phyloP scores from a whole-genome alignment of 768 basidiomycete genomes.

The Gloeopeniophorella convolvens region DNA sequence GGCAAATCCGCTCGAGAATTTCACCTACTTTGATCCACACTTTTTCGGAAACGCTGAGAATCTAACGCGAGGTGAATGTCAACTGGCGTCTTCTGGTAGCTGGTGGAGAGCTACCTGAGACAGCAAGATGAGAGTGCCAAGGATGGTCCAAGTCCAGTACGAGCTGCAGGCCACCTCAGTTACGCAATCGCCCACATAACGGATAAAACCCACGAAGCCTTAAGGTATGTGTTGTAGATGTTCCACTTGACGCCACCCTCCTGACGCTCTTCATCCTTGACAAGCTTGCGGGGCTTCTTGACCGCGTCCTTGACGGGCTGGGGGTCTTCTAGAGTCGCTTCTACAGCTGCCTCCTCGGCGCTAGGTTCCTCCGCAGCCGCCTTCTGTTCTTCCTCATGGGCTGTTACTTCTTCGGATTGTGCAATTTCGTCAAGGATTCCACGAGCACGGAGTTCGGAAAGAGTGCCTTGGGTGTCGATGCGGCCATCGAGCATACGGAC shows the following conservation, averaged over 20 bases:
- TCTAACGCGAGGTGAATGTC: conserved; percentile 27
- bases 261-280: conserved; percentile 79
- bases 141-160: conserved; percentile 60
- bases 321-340: conserved; percentile 25
- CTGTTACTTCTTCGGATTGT: conserved; percentile 43
- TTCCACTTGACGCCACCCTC: conserved; percentile 78
- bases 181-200: not conserved
- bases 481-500: conserved; percentile 78
- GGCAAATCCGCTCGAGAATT: not conserved
- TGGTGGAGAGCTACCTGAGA: conserved; percentile 24
- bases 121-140: conserved; percentile 42
- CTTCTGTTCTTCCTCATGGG: conserved; percentile 38
- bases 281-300: conserved; percentile 68
- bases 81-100: not conserved
- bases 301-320: conserved; percentile 27
- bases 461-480: conserved; percentile 66
- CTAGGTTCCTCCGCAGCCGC: conserved; percentile 18
- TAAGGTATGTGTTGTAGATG: conserved; percentile 55
- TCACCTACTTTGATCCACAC: conserved; percentile 63
- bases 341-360: conserved; percentile 27
- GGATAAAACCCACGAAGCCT: conserved; percentile 51
- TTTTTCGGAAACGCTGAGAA: conserved; percentile 53
- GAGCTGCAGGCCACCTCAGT: conserved; percentile 34
- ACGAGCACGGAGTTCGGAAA: conserved; percentile 53
- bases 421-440: conserved; percentile 59